Evolutionary conservation across 352 stramenopile species (phyloP), one percentile per base, ranked within the genome.

Genomic region (Hyaloperonospora brassicae): DNA sequence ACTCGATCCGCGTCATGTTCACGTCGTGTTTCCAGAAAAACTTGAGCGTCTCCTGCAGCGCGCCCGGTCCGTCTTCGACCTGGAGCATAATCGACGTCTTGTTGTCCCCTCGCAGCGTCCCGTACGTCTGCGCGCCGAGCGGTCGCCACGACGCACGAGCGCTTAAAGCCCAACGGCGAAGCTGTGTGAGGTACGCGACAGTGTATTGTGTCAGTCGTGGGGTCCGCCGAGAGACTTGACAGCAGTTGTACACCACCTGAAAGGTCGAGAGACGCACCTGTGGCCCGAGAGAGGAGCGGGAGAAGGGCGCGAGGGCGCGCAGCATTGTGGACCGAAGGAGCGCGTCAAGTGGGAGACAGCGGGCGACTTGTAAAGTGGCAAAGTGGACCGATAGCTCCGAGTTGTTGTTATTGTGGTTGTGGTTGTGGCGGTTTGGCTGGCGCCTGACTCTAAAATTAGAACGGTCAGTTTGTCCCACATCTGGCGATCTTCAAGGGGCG

Each of bases 11-110:
- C 36, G 89, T 97, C 72, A 98, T 93, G 73, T 98, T 98, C 27
- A 98, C 77, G 58, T 98, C 88, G 69, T 98, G 93, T 64, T 98
- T 98, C 89, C 90, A 98, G 76, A 98, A 98, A 56, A 96, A 97
- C 68, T 86, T 87, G 56, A 98, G 74, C 57, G 97, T 96, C 42
- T 98, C 87, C 61, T 97, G 87, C 42, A 98, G 72, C 17, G 93
- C 86, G 14, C 95, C 95, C 22, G 78, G 73, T 2, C 73, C 68
- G 49, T 91, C 81, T 52, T 84, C 69, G 17, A 87, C 77, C 47
- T 91, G 72, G n/a, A 91, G 62, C 50, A 88, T 55, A 42, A 91
- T 69, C 52, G 76, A 86, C 41, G 76, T 91, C 76, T 91, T 91
- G 55, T 68, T 62, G 60, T 82, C 61, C 46, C 87, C 79, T 22